Percentiles rank a stretch among this genome's conserved stretches.
These are phyloP conservation scores for Mucor irregularis DNA, from an alignment of 371 early-diverging fungal genomes.

Conservation along the genomic window DNA sequence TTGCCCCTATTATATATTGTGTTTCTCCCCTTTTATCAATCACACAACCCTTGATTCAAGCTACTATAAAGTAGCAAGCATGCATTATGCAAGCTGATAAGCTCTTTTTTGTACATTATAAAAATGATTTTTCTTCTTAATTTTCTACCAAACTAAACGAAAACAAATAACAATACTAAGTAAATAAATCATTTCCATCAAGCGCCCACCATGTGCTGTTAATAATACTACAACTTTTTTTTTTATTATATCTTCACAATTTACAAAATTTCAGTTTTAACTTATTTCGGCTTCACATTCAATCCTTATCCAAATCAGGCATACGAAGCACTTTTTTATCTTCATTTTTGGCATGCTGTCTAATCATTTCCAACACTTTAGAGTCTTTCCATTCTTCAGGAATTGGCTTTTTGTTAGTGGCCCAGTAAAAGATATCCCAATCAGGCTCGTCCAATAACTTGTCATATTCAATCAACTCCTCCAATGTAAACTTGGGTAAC, in stretches of 20 bases:
- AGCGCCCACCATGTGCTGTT: too few species aligned
- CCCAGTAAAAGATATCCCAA: constrained; percentile 97
- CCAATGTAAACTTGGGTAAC: constrained; percentile 51
- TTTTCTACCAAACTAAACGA: too few species aligned
- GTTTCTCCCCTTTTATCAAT: neutral
- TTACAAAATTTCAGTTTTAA: neutral
- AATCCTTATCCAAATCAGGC: constrained; percentile 63
- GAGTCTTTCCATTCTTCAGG: constrained; percentile 59
- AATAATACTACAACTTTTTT: neutral
- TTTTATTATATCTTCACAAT: neutral
- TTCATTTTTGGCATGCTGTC: constrained; percentile 68
- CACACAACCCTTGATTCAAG: too few species aligned
- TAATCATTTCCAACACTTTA: constrained; percentile 61
- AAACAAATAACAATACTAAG: too few species aligned
- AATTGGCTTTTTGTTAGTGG: constrained; percentile 65
- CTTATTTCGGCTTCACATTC: neutral
- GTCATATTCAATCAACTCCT: constrained; percentile 79
- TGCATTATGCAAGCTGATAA: constrained; percentile 21
- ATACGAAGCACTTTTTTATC: constrained; percentile 69
- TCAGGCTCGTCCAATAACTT: constrained; percentile 87
- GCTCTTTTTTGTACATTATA: too few species aligned
- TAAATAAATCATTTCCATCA: too few species aligned
- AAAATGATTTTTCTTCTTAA: too few species aligned
- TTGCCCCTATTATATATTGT: neutral
- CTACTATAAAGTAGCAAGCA: too few species aligned